phyloP scores from a whole-genome alignment of 2,329 filamentous ascomycete species.

The Colletotrichum sp. region DNA sequence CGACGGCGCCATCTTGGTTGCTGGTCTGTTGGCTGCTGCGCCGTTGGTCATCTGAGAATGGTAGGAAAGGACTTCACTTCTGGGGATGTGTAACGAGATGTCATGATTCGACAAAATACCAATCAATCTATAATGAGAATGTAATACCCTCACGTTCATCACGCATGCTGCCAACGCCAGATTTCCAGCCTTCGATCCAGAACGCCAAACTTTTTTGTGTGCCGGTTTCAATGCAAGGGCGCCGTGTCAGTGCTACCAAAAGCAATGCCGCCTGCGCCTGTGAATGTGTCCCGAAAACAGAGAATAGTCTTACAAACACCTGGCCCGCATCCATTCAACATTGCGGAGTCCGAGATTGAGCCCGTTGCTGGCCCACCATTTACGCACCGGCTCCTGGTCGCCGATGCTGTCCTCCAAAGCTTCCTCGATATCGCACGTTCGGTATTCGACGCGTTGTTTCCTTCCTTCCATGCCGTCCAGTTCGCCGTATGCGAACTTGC shows the following conservation, averaged over 20 bases:
- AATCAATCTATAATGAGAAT: background rate
- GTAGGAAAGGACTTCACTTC: background rate
- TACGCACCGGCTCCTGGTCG: constrained; percentile 74
- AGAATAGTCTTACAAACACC: constrained; percentile 59
- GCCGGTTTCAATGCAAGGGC: background rate
- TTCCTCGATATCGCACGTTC: constrained; percentile 95
- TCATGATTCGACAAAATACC: background rate
- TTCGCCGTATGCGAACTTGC: constrained; percentile 65
- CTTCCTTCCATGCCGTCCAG: constrained; percentile 59
- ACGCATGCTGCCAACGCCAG: background rate
- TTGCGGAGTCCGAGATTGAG: constrained; percentile 82
- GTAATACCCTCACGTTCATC: background rate
- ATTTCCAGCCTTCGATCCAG: background rate
- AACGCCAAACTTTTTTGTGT: constrained; percentile 8
- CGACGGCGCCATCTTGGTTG: background rate
- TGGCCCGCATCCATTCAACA: constrained; percentile 88
- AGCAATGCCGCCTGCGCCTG: background rate
- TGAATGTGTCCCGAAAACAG: background rate
- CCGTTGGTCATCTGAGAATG: background rate
- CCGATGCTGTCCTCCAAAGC: constrained; percentile 86
- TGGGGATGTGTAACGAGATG: background rate
- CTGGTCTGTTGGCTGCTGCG: background rate
- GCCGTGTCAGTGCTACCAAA: background rate
- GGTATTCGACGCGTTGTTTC: constrained; percentile 81
- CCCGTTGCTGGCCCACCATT: constrained; percentile 89